These are phyloP conservation scores for Collybiopsis confluens DNA, from an alignment of 768 basidiomycete species.

Conservation along the genomic window DNA sequence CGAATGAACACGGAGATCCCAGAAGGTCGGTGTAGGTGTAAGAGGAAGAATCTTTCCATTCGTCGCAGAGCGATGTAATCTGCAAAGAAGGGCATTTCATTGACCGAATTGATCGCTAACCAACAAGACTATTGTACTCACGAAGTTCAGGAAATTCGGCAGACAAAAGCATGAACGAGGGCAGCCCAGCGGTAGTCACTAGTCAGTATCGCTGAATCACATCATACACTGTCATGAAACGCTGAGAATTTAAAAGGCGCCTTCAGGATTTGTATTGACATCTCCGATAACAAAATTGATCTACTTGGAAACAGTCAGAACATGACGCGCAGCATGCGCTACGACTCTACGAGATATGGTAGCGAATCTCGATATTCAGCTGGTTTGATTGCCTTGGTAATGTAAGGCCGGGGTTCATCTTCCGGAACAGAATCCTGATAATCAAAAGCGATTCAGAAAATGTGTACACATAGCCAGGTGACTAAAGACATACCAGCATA, in stretches of 20 bases:
- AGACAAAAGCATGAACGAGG: slow-evolving; percentile 2
- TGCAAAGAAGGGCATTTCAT: slow-evolving; percentile 14
- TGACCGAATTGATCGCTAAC: no score
- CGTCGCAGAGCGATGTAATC: slow-evolving; percentile 37
- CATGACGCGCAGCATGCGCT: no score
- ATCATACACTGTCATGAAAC: not conserved
- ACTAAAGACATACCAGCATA: no score
- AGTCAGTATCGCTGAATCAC: slow-evolving; percentile 20
- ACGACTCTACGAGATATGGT: no score
- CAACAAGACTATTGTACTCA: not conserved
- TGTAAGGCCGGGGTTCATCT: no score
- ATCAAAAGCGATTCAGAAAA: no score
- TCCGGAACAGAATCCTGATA: no score
- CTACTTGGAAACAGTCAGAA: no score
- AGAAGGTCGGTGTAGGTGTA: slow-evolving; percentile 30
- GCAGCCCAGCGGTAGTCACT: slow-evolving; percentile 16
- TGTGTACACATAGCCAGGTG: no score
- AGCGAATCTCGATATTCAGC: no score
- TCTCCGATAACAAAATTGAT: slow-evolving; percentile 42
- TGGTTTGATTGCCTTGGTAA: no score
- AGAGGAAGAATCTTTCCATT: slow-evolving; percentile 17
- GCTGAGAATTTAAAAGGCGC: no score
- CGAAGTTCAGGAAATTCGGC: slow-evolving; percentile 13
- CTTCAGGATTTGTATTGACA: slow-evolving; percentile 35
- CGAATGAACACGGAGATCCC: slow-evolving; percentile 42